These are phyloP conservation scores for Adansonia madagascariensis DNA, from an alignment of 441 rosid genomes.

Conservation along the genomic window DNA sequence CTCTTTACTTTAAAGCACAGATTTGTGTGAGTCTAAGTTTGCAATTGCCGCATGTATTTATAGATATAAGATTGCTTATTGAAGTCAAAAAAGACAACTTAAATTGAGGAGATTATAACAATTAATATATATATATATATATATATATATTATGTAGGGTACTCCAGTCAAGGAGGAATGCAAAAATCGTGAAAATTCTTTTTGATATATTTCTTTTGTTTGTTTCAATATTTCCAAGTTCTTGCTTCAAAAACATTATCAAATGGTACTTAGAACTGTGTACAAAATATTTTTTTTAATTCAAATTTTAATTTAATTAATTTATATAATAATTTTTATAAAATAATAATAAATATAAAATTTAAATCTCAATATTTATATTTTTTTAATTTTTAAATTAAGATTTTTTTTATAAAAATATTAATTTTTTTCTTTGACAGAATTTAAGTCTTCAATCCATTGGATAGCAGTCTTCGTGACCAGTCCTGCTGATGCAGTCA, in stretches of 20 bases:
- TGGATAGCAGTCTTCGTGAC: too few relatives aligned
- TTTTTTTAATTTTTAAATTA: too few relatives aligned
- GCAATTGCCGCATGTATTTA: constrained; percentile 14
- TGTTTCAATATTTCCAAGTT: background rate
- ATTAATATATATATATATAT: too few relatives aligned
- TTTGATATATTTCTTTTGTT: background rate
- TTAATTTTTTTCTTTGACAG: too few relatives aligned
- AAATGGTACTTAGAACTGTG: background rate
- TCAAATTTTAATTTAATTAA: background rate
- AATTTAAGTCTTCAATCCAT: too few relatives aligned
- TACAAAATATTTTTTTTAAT: background rate
- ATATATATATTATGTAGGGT: background rate
- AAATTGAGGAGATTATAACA: background rate
- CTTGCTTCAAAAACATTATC: background rate
- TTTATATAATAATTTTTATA: background rate
- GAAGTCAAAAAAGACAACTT: background rate
- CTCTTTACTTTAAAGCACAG: background rate
- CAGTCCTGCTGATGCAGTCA: too few relatives aligned
- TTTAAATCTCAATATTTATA: too few relatives aligned
- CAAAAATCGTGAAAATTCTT: background rate
- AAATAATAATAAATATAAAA: too few relatives aligned
- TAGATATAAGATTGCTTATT: background rate
- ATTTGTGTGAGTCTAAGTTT: background rate
- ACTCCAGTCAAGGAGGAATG: background rate
- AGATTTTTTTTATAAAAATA: too few relatives aligned